Evolutionary conservation across 1,284 basidiomycete genomes (phyloP).

Genomic region (Ustilago sp.): DNA sequence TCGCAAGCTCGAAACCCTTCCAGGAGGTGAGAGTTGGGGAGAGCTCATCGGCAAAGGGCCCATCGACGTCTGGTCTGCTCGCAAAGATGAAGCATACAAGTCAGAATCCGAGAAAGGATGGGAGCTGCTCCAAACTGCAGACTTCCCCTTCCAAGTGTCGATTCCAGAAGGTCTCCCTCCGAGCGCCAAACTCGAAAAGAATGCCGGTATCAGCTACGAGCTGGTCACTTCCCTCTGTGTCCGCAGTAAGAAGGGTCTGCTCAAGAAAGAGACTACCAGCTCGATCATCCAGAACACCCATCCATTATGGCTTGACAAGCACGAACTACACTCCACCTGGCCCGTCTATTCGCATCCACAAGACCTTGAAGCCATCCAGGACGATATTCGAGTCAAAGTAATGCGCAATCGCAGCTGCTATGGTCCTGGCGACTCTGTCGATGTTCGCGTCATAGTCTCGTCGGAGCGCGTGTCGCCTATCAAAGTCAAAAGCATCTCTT

Average conservation of each 20-base stretch:
- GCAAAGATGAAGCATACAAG: conserved; percentile 41
- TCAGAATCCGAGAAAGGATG: conserved; percentile 50
- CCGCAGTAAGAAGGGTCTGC: conserved; percentile 54
- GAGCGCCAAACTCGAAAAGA: conserved; percentile 63
- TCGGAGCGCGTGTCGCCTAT: conserved; percentile 53
- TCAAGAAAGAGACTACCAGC: conserved; percentile 50
- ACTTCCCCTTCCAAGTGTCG: conserved; percentile 59
- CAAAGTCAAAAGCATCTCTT: conserved; percentile 63
- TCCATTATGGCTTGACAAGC: conserved; percentile 64
- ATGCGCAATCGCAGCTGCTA: conserved; percentile 59
- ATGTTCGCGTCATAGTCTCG: conserved; percentile 55
- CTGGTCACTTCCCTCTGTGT: conserved; percentile 66
- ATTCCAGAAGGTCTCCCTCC: conserved; percentile 67
- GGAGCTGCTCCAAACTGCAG: conserved; percentile 55
- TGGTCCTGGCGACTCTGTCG: conserved; percentile 59
- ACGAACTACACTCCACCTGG: conserved; percentile 68
- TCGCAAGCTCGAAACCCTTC: conserved; percentile 65
- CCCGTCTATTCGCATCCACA: conserved; percentile 62
- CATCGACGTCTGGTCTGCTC: conserved; percentile 63
- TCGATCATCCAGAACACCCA: conserved; percentile 63
- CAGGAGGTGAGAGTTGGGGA: conserved; percentile 65
- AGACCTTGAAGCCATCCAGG: conserved; percentile 48
- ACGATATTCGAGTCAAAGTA: conserved; percentile 56
- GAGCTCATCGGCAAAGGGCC: conserved; percentile 67
- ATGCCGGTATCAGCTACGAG: conserved; percentile 63